These are phyloP conservation scores for Neoarthrinium moseri DNA, from an alignment of 2,329 filamentous ascomycete genomes.

Conservation along the genomic window DNA sequence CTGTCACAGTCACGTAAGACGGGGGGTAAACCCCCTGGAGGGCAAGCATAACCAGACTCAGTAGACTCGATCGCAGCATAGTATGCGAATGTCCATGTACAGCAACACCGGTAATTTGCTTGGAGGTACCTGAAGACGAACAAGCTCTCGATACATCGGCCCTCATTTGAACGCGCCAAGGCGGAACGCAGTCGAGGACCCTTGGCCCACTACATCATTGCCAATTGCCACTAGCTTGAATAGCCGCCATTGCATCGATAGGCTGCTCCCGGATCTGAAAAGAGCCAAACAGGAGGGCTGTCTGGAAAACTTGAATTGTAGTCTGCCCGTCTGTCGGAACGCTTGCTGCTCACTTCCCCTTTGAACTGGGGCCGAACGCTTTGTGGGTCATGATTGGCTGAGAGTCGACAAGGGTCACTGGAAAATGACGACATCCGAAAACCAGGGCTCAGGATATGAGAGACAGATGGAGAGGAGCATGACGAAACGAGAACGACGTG, in stretches of 20 bases:
- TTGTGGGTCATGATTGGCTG: slow-evolving; percentile 6
- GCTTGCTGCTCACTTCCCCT: slow-evolving; percentile 5
- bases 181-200: background rate
- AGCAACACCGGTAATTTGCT: too few species aligned
- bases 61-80: background rate
- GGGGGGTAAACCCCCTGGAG: background rate
- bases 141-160: background rate
- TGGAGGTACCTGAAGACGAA: too few species aligned
- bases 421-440: slow-evolving; percentile 7
- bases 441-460: background rate
- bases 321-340: background rate
- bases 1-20: slow-evolving; percentile 1
- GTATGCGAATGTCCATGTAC: background rate
- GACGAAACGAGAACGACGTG: too few species aligned
- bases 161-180: background rate
- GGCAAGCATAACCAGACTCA: background rate
- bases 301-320: slow-evolving; percentile 6
- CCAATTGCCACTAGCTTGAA: background rate
- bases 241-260: slow-evolving; percentile 3
- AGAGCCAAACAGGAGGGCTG: background rate
- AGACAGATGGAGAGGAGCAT: too few species aligned
- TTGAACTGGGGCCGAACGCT: background rate
- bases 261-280: background rate
- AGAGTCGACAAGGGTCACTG: background rate
- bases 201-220: slow-evolving; percentile 9